Evolutionary conservation across 345 rosid genomes (phyloP).

Genomic region (Populus euphratica): DNA sequence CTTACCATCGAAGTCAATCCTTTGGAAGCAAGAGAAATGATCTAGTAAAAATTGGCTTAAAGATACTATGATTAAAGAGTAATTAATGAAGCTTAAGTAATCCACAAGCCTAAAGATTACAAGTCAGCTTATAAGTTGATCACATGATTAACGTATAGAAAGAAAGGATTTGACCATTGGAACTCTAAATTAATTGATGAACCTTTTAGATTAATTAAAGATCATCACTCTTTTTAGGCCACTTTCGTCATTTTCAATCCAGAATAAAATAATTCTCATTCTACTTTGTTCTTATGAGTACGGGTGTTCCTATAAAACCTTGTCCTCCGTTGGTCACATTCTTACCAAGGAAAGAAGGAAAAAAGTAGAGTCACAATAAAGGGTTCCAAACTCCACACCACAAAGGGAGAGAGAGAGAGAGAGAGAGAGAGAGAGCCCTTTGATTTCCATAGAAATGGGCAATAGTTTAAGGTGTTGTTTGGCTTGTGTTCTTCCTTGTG

Average conservation of each 20-base stretch:
- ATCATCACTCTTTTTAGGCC: not conserved
- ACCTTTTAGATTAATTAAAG: too few relatives aligned
- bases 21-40: too few relatives aligned
- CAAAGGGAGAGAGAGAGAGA: not conserved
- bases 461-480: constrained; percentile 86
- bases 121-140: too few relatives aligned
- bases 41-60: too few relatives aligned
- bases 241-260: constrained; percentile 4
- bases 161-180: not conserved
- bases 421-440: too few relatives aligned
- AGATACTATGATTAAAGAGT: too few relatives aligned
- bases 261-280: not conserved
- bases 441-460: constrained; percentile 45
- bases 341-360: not conserved
- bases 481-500: constrained; percentile 93
- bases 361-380: not conserved
- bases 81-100: too few relatives aligned
- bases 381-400: not conserved
- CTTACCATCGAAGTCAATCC: too few relatives aligned
- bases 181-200: too few relatives aligned
- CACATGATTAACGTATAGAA: too few relatives aligned
- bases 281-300: not conserved
- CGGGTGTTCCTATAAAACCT: constrained; percentile 27
- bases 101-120: too few relatives aligned
- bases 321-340: constrained; percentile 8